Percentiles rank a stretch among this genome's conserved stretches.
These are phyloP conservation scores for Hanseniaspora clermontiae DNA, from an alignment of 805 yeast species.

Conservation along the genomic window DNA sequence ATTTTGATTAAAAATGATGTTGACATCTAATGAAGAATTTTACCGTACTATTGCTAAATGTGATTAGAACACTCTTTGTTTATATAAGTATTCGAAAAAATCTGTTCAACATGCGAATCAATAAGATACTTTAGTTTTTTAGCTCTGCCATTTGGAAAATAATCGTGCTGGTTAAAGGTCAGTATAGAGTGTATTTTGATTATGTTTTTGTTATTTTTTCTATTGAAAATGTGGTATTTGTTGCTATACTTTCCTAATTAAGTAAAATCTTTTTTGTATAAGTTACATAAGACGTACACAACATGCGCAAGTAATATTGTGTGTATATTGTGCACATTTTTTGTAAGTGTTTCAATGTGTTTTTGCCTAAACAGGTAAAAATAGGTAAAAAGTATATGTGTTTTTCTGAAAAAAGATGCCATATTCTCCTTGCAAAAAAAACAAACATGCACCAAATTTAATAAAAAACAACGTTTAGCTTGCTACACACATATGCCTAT, in stretches of 20 bases:
- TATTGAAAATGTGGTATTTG: not conserved
- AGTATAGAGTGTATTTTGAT: not conserved
- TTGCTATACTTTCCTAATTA: not conserved
- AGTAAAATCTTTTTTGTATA: not conserved
- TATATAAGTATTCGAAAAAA: not conserved
- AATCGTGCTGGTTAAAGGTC: not conserved
- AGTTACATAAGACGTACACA: not conserved
- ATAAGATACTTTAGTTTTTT: not conserved
- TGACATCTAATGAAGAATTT: not conserved
- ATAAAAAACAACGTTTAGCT: not conserved
- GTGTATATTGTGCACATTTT: not conserved
- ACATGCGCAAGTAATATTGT: not conserved
- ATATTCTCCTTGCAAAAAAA: not conserved
- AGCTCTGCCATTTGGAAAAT: not conserved
- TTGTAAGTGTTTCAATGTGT: not conserved
- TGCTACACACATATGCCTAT: not conserved
- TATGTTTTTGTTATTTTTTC: not conserved
- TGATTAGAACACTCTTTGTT: not conserved
- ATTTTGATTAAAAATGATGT: not conserved
- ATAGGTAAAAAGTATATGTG: not conserved
- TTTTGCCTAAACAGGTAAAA: conserved; percentile 4
- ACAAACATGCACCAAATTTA: not conserved
- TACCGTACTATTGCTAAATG: not conserved
- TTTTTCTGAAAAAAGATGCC: not conserved
- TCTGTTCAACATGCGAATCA: no score